These are phyloP conservation scores for Emergomyces orientalis DNA, from an alignment of 2,329 filamentous ascomycete species.

Conservation along the genomic window DNA sequence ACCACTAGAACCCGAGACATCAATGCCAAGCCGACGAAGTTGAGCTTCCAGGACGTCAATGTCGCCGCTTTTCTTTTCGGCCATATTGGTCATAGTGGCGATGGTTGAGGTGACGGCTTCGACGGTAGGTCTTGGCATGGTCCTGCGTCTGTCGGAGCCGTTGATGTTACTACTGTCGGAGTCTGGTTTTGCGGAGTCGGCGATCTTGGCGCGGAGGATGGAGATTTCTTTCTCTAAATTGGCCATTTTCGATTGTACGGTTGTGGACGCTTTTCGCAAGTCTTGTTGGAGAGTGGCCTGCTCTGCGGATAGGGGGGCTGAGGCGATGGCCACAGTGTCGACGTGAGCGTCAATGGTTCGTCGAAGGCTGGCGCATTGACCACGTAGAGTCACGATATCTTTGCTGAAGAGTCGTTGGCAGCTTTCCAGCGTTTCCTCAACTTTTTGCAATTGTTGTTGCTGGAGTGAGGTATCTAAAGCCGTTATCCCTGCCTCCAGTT, in stretches of 20 bases:
- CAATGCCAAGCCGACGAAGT: constrained; percentile 61
- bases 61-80: constrained; percentile 81
- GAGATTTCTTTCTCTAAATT: constrained; percentile 73
- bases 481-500: constrained; percentile 56
- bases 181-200: constrained; percentile 45
- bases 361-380: constrained; percentile 68
- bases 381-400: constrained; percentile 62
- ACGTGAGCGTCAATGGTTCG: constrained; percentile 61
- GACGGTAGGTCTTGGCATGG: constrained; percentile 59
- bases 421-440: constrained; percentile 58
- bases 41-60: constrained; percentile 84
- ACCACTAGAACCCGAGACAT: constrained; percentile 12
- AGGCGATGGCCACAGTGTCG: constrained; percentile 59
- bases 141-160: constrained; percentile 24
- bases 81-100: constrained; percentile 82
- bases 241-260: constrained; percentile 62
- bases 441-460: constrained; percentile 57
- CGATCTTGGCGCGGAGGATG: constrained; percentile 68
- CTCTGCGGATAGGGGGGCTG: constrained; percentile 72
- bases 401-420: constrained; percentile 53
- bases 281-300: constrained; percentile 76
- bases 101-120: constrained; percentile 90
- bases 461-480: constrained; percentile 57
- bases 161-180: constrained; percentile 34
- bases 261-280: constrained; percentile 64